Conservation (phyloP, 106 monocot genomes). For the Acorus gramineus region DNA sequence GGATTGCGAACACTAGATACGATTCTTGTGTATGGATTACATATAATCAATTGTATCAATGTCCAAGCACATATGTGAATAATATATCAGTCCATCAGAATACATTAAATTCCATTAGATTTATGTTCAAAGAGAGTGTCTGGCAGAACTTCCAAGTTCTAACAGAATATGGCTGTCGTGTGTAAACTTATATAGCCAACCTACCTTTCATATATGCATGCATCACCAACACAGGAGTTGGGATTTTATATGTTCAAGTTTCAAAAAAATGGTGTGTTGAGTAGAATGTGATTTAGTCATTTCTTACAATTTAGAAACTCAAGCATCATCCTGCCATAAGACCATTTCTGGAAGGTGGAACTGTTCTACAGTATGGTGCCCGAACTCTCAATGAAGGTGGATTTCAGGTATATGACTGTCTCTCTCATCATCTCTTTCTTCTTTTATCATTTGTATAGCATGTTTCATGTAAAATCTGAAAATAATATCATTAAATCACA, state of each 20-base stretch:
- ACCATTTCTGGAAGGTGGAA: constrained; percentile 76
- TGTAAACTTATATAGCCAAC: no score
- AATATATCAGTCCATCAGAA: no score
- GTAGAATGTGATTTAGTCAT: background rate
- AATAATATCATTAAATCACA: constrained; percentile 25
- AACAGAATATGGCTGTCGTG: no score
- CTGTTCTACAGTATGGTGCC: constrained; percentile 90
- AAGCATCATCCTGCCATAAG: constrained; percentile 85
- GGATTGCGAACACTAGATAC: no score
- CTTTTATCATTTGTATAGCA: background rate
- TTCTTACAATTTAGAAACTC: constrained; percentile 51
- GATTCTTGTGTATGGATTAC: background rate
- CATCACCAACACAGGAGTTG: no score
- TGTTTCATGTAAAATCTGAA: background rate
- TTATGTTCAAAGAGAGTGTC: no score
- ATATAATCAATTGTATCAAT: background rate
- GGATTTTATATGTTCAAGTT: no score
- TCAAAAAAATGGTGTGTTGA: no score
- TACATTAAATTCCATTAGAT: no score
- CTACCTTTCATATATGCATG: no score
- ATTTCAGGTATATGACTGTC: constrained; percentile 54
- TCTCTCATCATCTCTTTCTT: background rate
- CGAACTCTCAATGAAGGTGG: constrained; percentile 98
- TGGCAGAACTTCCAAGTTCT: no score
- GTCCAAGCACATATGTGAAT: no score